Conservation (phyloP, 148 eudicot species). For the Chenopodium formosanum region DNA sequence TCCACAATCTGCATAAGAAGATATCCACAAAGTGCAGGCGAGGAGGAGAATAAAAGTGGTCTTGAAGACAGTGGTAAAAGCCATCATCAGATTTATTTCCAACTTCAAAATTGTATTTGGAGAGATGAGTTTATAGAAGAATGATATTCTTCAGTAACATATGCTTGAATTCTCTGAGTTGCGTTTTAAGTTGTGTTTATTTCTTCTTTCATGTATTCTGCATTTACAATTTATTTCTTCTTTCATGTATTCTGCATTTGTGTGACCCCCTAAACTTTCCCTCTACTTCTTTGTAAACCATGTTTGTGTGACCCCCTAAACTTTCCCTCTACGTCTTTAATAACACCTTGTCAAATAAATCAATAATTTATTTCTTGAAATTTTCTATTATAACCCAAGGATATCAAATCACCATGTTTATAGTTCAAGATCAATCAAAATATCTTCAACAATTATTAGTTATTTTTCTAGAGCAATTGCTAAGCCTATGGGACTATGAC, state of each 20-base stretch:
- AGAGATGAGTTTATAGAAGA: neutral
- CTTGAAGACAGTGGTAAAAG: neutral
- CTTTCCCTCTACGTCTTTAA: neutral
- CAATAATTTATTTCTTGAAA: too few relatives aligned
- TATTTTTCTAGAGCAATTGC: too few relatives aligned
- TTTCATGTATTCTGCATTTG: neutral
- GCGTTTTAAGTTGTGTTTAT: too few relatives aligned
- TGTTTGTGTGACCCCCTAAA: neutral
- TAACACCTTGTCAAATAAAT: too few relatives aligned
- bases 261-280: neutral
- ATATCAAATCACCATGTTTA: too few relatives aligned
- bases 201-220: too few relatives aligned
- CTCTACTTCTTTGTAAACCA: neutral
- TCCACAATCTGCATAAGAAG: slow-evolving; percentile 4
- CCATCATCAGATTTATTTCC: neutral
- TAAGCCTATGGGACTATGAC: too few relatives aligned
- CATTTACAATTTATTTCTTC: neutral
- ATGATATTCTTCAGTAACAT: neutral
- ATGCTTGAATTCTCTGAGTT: neutral
- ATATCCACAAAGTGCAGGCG: slow-evolving; percentile 12
- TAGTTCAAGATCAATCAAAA: too few relatives aligned
- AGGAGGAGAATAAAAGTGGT: neutral
- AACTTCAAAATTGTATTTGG: neutral
- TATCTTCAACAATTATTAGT: too few relatives aligned
- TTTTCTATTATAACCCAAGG: too few relatives aligned